phyloP scores from a whole-genome alignment of 805 yeast genomes.

The Torulaspora franciscae region DNA sequence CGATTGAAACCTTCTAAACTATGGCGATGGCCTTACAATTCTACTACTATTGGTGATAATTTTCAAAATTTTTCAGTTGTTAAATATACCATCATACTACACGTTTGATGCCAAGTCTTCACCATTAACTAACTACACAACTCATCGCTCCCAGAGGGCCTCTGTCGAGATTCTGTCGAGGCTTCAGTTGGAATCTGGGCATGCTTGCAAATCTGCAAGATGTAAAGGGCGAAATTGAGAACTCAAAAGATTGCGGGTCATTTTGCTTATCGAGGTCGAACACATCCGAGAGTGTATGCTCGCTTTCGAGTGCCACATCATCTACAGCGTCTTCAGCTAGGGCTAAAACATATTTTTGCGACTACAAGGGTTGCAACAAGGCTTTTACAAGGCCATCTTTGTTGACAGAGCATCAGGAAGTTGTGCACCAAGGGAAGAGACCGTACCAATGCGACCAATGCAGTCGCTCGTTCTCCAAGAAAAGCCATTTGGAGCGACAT shows the following conservation, averaged over 20 bases:
- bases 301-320: conserved; percentile 7
- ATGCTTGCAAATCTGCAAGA: not conserved
- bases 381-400: conserved; percentile 77
- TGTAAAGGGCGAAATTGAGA: not conserved
- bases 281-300: conserved; percentile 8
- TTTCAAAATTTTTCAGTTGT: conserved; percentile 7
- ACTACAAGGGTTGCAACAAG: conserved; percentile 62
- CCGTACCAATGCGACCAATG: conserved; percentile 72
- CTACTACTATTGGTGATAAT: not conserved
- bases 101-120: not conserved
- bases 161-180: not conserved
- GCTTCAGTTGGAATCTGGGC: not conserved
- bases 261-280: conserved; percentile 7
- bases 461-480: conserved; percentile 59
- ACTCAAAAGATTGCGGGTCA: not conserved
- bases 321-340: conserved; percentile 38
- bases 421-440: conserved; percentile 66
- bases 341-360: conserved; percentile 61
- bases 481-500: conserved; percentile 78
- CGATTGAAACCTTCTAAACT: not conserved
- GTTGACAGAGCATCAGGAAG: conserved; percentile 71
- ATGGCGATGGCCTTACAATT: not conserved
- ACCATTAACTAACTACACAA: not conserved
- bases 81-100: conserved; percentile 1
- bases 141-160: not conserved